phyloP scores from a whole-genome alignment of 352 stramenopile species.

The Phytophthora meadii region DNA sequence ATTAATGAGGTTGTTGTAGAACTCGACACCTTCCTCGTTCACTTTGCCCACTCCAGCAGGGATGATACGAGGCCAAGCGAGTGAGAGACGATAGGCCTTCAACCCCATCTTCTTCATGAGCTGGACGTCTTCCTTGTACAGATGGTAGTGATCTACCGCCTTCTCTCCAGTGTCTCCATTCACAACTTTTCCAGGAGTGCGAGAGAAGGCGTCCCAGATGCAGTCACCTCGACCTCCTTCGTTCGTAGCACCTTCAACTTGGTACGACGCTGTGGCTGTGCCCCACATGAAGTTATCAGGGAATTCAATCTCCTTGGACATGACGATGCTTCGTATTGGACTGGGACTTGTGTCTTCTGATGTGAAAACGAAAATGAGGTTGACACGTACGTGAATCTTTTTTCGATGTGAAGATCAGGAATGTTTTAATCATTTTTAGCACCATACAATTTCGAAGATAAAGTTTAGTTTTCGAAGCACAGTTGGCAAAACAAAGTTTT shows the following conservation, averaged over 20 bases:
- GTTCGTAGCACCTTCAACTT: constrained; percentile 92
- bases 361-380: constrained; percentile 27
- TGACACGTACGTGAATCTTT: not conserved
- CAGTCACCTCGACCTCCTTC: constrained; percentile 81
- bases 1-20: constrained; percentile 93
- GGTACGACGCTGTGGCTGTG: constrained; percentile 90
- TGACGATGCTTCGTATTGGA: constrained; percentile 2
- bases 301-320: constrained; percentile 49
- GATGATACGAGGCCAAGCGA: constrained; percentile 93
- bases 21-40: constrained; percentile 88
- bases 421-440: constrained; percentile 5
- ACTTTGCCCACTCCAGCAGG: constrained; percentile 73
- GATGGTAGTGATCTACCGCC: constrained; percentile 93
- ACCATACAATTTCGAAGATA: constrained; percentile 4
- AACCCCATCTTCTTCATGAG: constrained; percentile 92
- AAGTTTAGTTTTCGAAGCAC: too few relatives aligned
- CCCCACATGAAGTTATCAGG: constrained; percentile 86
- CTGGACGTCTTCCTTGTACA: constrained; percentile 88
- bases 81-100: constrained; percentile 91
- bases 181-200: constrained; percentile 62
- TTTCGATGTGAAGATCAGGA: constrained; percentile 7
- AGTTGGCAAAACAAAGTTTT: too few relatives aligned
- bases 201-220: constrained; percentile 94
- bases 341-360: constrained; percentile 10
- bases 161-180: constrained; percentile 86